phyloP scores from a whole-genome alignment of 768 basidiomycete species.

The Pholiota conissans region DNA sequence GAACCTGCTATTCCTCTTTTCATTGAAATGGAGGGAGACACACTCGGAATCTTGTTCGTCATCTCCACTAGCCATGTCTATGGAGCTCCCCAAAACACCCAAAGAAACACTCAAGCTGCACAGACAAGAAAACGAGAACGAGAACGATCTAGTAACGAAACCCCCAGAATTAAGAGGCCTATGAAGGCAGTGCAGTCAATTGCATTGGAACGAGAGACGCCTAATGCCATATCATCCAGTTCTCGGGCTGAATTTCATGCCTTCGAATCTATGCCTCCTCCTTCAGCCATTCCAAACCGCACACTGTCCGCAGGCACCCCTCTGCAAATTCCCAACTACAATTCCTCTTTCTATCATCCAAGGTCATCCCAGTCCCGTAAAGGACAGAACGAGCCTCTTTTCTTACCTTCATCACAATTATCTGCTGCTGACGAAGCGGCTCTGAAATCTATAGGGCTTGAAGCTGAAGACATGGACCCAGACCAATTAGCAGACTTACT shows the following conservation, averaged over 20 bases:
- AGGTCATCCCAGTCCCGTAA: slow-evolving; percentile 21
- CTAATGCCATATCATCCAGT: slow-evolving; percentile 7
- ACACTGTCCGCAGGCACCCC: too few relatives aligned
- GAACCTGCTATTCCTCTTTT: slow-evolving; percentile 74
- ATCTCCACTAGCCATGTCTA: slow-evolving; percentile 74
- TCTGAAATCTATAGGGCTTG: slow-evolving; percentile 62
- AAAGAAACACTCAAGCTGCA: slow-evolving; percentile 19
- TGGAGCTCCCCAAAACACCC: slow-evolving; percentile 24
- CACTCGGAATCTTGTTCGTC: slow-evolving; percentile 66
- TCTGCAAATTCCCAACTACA: too few relatives aligned
- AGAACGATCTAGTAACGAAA: slow-evolving; percentile 39
- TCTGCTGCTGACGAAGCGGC: slow-evolving; percentile 53
- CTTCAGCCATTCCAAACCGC: slow-evolving; percentile 25
- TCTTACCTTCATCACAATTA: slow-evolving; percentile 58
- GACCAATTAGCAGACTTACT: slow-evolving; percentile 63
- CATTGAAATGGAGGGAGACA: slow-evolving; percentile 73
- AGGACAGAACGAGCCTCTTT: slow-evolving; percentile 36
- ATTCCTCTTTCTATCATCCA: neutral
- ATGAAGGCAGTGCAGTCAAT: slow-evolving; percentile 50
- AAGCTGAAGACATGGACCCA: slow-evolving; percentile 63
- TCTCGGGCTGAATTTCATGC: slow-evolving; percentile 25
- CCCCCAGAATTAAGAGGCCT: slow-evolving; percentile 47
- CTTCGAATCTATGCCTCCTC: slow-evolving; percentile 41
- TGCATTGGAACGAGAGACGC: slow-evolving; percentile 19
- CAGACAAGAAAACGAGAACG: slow-evolving; percentile 44